Conservation (phyloP, 495 filamentous ascomycete genomes). For the Haplographium delicatum region DNA sequence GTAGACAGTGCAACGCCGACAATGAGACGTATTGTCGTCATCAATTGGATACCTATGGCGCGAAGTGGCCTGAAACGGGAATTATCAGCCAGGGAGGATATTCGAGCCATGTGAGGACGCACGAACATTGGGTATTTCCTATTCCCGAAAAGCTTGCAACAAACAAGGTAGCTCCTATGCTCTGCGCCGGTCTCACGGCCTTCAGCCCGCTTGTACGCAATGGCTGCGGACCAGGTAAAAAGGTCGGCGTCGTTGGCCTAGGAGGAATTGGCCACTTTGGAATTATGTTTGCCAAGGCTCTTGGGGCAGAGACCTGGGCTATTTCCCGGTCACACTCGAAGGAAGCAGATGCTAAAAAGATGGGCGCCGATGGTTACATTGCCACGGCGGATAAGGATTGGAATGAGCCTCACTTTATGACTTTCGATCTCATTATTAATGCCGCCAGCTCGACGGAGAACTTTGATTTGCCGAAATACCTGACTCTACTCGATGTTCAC, state of each 20-base stretch:
- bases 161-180: conserved; percentile 73
- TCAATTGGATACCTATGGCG: conserved; percentile 53
- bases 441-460: conserved; percentile 47
- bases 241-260: conserved; percentile 66
- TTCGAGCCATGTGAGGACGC: conserved; percentile 47
- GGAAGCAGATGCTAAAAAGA: conserved; percentile 58
- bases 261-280: conserved; percentile 75
- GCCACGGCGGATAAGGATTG: conserved; percentile 62
- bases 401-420: conserved; percentile 48
- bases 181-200: conserved; percentile 81
- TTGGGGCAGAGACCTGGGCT: conserved; percentile 66
- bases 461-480: conserved; percentile 61
- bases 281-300: conserved; percentile 63
- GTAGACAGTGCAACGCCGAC: conserved; percentile 52
- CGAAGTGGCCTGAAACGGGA: conserved; percentile 47
- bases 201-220: conserved; percentile 74
- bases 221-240: conserved; percentile 71
- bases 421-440: conserved; percentile 57
- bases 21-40: conserved; percentile 54
- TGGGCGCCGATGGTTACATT: conserved; percentile 73
- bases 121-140: conserved; percentile 62
- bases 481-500: conserved; percentile 76
- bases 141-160: conserved; percentile 70
- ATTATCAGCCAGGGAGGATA: conserved; percentile 50
- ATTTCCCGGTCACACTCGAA: conserved; percentile 65